These are phyloP conservation scores for Danielia reshetovae DNA, from an alignment of 805 yeast genomes.

Conservation along the genomic window DNA sequence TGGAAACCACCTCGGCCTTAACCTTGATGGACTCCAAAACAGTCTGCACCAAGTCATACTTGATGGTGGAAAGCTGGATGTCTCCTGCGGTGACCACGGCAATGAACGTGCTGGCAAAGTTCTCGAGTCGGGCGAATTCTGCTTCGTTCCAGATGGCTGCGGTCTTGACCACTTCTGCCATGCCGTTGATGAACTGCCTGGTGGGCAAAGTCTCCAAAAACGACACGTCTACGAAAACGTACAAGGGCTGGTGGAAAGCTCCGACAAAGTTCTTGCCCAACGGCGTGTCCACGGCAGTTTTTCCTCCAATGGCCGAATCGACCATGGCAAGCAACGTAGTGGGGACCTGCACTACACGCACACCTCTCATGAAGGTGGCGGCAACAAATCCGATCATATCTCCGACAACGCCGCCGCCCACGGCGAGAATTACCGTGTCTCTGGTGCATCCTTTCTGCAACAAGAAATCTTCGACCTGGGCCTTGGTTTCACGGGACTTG, in stretches of 20 bases:
- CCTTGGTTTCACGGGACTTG: constrained; percentile 86
- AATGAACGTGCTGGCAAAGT: constrained; percentile 65
- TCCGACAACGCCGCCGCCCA: constrained; percentile 98
- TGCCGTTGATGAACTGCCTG: constrained; percentile 94
- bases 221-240: constrained; percentile 81
- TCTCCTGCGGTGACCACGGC: constrained; percentile 47
- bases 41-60: constrained; percentile 69
- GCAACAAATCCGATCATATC: constrained; percentile 99
- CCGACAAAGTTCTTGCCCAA: constrained; percentile 94
- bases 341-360: constrained; percentile 88
- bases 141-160: constrained; percentile 96
- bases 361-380: constrained; percentile 99
- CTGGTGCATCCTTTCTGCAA: constrained; percentile 85
- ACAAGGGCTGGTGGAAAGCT: constrained; percentile 94
- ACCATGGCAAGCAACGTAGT: constrained; percentile 95
- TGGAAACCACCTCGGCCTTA: constrained; percentile 89
- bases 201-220: constrained; percentile 86
- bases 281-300: constrained; percentile 97
- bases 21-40: constrained; percentile 85
- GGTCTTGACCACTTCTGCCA: constrained; percentile 97
- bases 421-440: constrained; percentile 89
- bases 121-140: constrained; percentile 83
- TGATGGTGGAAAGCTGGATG: constrained; percentile 59
- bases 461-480: constrained; percentile 86
- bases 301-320: constrained; percentile 97